phyloP scores from a whole-genome alignment of 2,329 filamentous ascomycete genomes.

The Chaetomium globosum region DNA sequence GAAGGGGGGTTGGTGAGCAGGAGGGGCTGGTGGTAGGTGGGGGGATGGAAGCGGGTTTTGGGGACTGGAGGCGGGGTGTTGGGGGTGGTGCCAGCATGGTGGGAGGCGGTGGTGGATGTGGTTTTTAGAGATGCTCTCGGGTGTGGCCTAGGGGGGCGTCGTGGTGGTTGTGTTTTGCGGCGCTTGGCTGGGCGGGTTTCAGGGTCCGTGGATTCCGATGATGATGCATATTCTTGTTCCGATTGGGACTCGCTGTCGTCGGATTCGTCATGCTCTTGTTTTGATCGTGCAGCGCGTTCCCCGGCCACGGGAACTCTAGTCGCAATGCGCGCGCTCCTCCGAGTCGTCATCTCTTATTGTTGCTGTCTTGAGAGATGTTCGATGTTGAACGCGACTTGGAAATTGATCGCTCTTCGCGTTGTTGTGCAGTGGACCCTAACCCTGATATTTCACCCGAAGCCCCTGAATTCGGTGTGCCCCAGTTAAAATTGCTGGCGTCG shows the following conservation, averaged over 20 bases:
- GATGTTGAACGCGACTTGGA: neutral
- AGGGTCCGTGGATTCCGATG: neutral
- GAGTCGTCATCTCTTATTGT: neutral
- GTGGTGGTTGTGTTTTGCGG: neutral
- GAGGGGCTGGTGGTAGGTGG: slow-evolving; percentile 55
- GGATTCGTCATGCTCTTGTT: neutral
- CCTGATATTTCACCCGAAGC: neutral
- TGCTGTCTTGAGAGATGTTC: neutral
- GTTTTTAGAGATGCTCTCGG: neutral
- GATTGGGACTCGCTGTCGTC: neutral
- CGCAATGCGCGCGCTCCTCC: neutral
- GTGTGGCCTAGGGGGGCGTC: neutral
- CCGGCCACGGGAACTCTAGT: neutral
- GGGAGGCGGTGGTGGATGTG: too few species aligned
- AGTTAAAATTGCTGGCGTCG: too few species aligned
- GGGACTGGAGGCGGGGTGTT: neutral
- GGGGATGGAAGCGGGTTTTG: slow-evolving; percentile 39
- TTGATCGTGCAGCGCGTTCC: neutral
- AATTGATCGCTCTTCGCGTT: neutral
- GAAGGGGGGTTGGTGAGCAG: slow-evolving; percentile 47
- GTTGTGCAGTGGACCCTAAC: neutral
- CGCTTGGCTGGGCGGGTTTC: neutral
- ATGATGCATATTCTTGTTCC: neutral
- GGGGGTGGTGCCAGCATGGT: neutral
- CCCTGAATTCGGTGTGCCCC: neutral